Conservation (phyloP, 2,329 filamentous ascomycete genomes). For the Clonostachys solani region DNA sequence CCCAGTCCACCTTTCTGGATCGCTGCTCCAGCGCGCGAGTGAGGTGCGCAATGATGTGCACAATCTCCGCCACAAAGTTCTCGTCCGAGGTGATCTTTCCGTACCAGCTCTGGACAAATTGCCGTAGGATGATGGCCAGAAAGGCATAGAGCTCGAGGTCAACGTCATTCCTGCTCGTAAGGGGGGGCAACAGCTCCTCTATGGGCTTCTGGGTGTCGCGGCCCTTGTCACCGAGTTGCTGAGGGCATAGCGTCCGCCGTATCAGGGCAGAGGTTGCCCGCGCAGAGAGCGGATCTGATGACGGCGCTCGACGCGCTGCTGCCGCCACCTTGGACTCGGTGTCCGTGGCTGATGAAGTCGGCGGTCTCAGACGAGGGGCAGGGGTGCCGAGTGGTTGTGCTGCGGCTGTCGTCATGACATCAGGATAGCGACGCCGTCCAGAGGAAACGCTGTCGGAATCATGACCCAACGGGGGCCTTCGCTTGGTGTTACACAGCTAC, state of each 20-base stretch:
- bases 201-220: constrained; percentile 49
- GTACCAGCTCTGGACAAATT: constrained; percentile 94
- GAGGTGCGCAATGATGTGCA: constrained; percentile 89
- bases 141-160: constrained; percentile 92
- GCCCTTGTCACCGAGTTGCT: constrained; percentile 57
- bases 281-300: constrained; percentile 59
- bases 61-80: constrained; percentile 79
- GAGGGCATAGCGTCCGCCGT: constrained; percentile 78
- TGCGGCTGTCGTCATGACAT: background rate
- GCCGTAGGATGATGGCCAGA: constrained; percentile 82
- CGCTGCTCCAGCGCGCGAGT: constrained; percentile 85
- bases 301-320: background rate
- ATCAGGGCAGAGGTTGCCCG: constrained; percentile 77
- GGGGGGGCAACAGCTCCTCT: constrained; percentile 78
- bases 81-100: constrained; percentile 87
- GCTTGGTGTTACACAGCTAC: no score
- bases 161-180: constrained; percentile 92
- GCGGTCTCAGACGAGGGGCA: background rate
- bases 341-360: constrained; percentile 4
- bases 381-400: constrained; percentile 7
- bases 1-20: constrained; percentile 75
- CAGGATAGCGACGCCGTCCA: no score
- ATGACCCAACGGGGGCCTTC: no score
- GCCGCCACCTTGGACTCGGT: constrained; percentile 4
- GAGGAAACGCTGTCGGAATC: no score